These are phyloP conservation scores for Ascochyta rabiei DNA, from an alignment of 2,329 filamentous ascomycete species.

Conservation along the genomic window DNA sequence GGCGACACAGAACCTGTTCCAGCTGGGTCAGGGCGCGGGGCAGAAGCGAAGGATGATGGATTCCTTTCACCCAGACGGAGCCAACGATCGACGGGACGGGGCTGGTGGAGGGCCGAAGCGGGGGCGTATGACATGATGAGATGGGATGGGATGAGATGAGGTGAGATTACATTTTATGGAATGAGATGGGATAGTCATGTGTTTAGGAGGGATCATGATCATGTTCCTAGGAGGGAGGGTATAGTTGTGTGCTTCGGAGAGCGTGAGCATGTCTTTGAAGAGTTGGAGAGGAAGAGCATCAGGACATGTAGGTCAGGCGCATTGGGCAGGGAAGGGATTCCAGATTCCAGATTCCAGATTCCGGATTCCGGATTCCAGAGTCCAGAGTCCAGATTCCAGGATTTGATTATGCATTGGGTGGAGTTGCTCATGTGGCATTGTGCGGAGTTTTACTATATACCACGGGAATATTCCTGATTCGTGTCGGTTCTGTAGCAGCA, in stretches of 20 bases:
- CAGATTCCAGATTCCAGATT: too few species aligned
- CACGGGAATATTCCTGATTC: conserved; percentile 21
- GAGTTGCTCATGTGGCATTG: conserved; percentile 33
- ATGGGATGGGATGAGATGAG: too few species aligned
- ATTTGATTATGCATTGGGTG: conserved; percentile 28
- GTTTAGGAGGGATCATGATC: too few species aligned
- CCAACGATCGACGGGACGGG: conserved; percentile 65
- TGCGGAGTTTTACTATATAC: conserved; percentile 31
- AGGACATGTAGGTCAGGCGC: conserved; percentile 20
- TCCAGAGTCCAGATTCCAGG: too few species aligned
- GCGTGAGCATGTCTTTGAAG: background rate
- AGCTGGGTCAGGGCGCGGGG: conserved; percentile 68
- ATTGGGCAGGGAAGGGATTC: conserved; percentile 16
- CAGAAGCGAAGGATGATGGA: conserved; percentile 77
- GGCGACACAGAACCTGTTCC: conserved; percentile 46
- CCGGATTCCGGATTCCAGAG: too few species aligned
- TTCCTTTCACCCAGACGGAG: conserved; percentile 73
- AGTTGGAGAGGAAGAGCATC: background rate
- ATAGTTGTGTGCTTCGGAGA: too few species aligned
- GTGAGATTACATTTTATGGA: too few species aligned
- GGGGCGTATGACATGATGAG: conserved; percentile 42
- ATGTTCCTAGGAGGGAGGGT: too few species aligned
- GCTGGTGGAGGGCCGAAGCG: conserved; percentile 48
- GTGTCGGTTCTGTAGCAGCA: conserved; percentile 15
- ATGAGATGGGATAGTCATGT: too few species aligned